These are phyloP conservation scores for Pythium grandisporangium DNA, from an alignment of 352 stramenopile species.

Conservation along the genomic window DNA sequence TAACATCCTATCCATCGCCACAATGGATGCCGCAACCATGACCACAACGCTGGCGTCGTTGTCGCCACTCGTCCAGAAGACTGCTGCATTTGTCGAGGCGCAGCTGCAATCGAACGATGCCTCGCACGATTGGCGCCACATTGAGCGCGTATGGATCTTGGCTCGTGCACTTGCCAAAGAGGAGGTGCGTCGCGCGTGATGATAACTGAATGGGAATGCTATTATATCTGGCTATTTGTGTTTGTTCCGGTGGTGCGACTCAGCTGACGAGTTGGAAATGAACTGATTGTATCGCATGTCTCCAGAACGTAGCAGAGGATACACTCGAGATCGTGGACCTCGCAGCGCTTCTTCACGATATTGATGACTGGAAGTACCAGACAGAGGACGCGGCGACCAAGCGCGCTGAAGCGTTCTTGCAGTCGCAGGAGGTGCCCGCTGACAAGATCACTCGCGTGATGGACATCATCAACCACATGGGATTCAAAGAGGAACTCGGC, in stretches of 20 bases:
- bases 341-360: constrained; percentile 81
- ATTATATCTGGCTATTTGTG: too few species aligned
- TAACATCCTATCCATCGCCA: background rate
- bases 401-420: constrained; percentile 45
- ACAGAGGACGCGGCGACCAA: constrained; percentile 38
- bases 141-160: constrained; percentile 81
- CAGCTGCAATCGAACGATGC: constrained; percentile 70
- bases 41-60: constrained; percentile 6
- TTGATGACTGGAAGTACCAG: constrained; percentile 89
- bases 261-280: background rate
- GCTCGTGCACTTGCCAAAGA: constrained; percentile 60
- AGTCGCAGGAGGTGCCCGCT: constrained; percentile 29
- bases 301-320: constrained; percentile 38
- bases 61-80: constrained; percentile 53
- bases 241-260: background rate
- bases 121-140: constrained; percentile 84
- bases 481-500: constrained; percentile 79
- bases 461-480: constrained; percentile 76
- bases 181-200: constrained; percentile 50
- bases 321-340: constrained; percentile 76
- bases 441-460: constrained; percentile 63
- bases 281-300: background rate
- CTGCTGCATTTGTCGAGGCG: constrained; percentile 62
- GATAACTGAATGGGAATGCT: too few species aligned
- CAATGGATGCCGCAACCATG: constrained; percentile 1